These are phyloP conservation scores for Venturia nashicola DNA, from an alignment of 2,329 filamentous ascomycete genomes.

Conservation along the genomic window DNA sequence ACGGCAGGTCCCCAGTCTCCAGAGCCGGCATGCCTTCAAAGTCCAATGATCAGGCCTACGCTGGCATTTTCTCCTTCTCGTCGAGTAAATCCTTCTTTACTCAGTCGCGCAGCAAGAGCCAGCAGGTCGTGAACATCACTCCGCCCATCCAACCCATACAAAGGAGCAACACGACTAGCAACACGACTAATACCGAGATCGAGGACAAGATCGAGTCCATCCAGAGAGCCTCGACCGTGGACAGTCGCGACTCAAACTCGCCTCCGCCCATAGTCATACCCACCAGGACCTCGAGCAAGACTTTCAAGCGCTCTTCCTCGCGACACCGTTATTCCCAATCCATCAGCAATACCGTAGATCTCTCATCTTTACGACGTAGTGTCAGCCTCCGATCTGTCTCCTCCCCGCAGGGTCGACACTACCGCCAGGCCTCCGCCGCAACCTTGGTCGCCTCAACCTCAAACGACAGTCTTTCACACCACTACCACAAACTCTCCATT, in stretches of 20 bases:
- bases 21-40: not conserved
- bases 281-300: not conserved
- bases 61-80: not conserved
- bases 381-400: constrained; percentile 12
- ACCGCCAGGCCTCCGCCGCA: constrained; percentile 16
- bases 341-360: constrained; percentile 2
- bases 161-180: not conserved
- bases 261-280: constrained; percentile 1
- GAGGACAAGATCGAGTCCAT: not conserved
- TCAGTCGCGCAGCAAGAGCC: not conserved
- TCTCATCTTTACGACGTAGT: constrained; percentile 5
- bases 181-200: not conserved
- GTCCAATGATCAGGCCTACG: not conserved
- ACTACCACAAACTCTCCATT: constrained; percentile 27
- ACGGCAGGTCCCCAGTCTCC: not conserved
- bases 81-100: not conserved
- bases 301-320: not conserved
- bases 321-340: constrained; percentile 3
- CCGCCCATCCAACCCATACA: not conserved
- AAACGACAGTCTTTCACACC: not conserved
- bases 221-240: not conserved
- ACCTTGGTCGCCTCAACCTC: constrained; percentile 23
- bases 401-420: constrained; percentile 27
- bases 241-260: not conserved
- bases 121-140: constrained; percentile 1